Evolutionary conservation across 106 monocot genomes (phyloP).

Genomic region (Narthecium ossifragum): DNA sequence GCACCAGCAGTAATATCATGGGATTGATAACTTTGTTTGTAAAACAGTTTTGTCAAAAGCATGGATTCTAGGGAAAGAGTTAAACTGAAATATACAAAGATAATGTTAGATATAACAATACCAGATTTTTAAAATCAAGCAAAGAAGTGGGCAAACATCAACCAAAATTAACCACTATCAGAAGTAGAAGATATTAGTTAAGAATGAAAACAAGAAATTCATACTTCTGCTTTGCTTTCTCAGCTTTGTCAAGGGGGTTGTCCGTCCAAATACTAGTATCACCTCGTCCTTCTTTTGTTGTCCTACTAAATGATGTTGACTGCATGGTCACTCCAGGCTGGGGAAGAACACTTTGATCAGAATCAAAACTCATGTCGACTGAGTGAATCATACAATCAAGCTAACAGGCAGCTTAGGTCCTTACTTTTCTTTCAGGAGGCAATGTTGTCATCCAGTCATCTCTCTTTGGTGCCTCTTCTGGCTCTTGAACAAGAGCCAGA

Average conservation of each 20-base stretch:
- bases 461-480: constrained; percentile 54
- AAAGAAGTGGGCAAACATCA: neutral
- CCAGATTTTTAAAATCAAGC: neutral
- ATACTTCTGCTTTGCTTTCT: constrained; percentile 83
- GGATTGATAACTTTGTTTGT: neutral
- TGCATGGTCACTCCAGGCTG: constrained; percentile 82
- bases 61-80: too few species aligned
- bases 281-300: constrained; percentile 82
- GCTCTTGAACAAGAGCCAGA: constrained; percentile 48
- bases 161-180: too few species aligned
- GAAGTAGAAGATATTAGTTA: too few species aligned
- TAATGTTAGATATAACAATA: neutral
- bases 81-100: too few species aligned
- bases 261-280: constrained; percentile 90
- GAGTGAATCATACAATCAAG: neutral
- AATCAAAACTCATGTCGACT: neutral
- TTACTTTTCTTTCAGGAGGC: constrained; percentile 96
- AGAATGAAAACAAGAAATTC: too few species aligned
- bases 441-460: constrained; percentile 99
- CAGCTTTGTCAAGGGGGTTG: constrained; percentile 69
- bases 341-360: neutral
- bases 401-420: neutral
- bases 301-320: constrained; percentile 75
- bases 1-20: neutral
- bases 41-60: neutral